A percentile compares a stretch with the other conserved stretches of the same genome.
These are phyloP conservation scores for Celoporthe dispersa DNA, from an alignment of 2,329 filamentous ascomycete species.

Conservation along the genomic window DNA sequence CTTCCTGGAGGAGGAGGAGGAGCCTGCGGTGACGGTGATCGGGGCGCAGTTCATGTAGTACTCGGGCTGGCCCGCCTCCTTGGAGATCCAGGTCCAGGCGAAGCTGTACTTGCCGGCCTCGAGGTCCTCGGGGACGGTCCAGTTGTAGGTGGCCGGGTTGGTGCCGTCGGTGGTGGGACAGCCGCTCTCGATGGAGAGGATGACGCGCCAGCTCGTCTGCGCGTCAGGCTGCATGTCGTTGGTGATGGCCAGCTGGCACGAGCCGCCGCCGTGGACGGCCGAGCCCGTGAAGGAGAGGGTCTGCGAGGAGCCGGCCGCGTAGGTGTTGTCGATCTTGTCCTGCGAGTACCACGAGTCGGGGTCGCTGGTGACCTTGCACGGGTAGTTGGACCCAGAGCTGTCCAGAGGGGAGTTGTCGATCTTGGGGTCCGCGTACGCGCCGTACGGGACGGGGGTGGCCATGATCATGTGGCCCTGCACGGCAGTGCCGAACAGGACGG, in stretches of 20 bases:
- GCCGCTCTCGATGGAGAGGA: conserved; percentile 60
- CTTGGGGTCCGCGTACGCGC: conserved; percentile 38
- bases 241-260: conserved; percentile 76
- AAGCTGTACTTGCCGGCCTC: conserved; percentile 66
- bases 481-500: conserved; percentile 47
- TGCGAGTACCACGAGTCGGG: conserved; percentile 52
- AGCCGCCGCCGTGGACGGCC: conserved; percentile 70
- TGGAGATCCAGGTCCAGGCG: conserved; percentile 80
- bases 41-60: conserved; percentile 88
- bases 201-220: conserved; percentile 72
- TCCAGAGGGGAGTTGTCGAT: conserved; percentile 73
- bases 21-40: conserved; percentile 58
- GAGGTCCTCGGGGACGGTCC: conserved; percentile 68
- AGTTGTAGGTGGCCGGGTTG: conserved; percentile 59
- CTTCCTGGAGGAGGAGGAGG: background rate
- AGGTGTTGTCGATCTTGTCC: conserved; percentile 61
- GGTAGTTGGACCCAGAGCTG: conserved; percentile 66
- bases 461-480: conserved; percentile 33
- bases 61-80: conserved; percentile 72
- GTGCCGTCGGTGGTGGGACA: conserved; percentile 49
- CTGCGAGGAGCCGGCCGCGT: conserved; percentile 64
- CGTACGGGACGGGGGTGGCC: conserved; percentile 26
- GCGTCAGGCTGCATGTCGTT: conserved; percentile 71
- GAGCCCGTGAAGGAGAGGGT: conserved; percentile 67
- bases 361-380: conserved; percentile 68